phyloP scores from a whole-genome alignment of 83 land plant species.

The Thuja plicata region DNA sequence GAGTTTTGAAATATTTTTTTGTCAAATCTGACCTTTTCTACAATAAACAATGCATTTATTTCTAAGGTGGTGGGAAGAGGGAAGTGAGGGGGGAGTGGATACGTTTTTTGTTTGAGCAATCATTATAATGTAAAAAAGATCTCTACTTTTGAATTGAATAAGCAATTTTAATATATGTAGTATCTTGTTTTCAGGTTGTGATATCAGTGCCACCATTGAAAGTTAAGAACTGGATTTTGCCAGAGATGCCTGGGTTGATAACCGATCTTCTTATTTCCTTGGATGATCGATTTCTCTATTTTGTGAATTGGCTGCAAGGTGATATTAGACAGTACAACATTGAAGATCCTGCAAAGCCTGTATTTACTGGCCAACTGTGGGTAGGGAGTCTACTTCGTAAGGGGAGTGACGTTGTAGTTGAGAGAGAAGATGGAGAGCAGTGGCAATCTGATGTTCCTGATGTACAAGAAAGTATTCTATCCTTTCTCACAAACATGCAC shows the following conservation, averaged over 20 bases:
- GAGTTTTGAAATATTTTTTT: neutral
- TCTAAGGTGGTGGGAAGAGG: neutral
- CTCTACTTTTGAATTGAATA: neutral
- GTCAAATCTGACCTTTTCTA: neutral
- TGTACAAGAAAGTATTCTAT: slow-evolving; percentile 51
- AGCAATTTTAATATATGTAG: neutral
- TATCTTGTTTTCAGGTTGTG: slow-evolving; percentile 52
- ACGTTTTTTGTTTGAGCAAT: neutral
- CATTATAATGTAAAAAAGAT: neutral
- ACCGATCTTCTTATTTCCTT: slow-evolving; percentile 94
- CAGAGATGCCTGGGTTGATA: slow-evolving; percentile 96
- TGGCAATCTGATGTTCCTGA: slow-evolving; percentile 76
- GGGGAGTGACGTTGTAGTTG: slow-evolving; percentile 74
- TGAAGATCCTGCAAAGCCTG: slow-evolving; percentile 83
- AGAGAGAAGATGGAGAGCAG: slow-evolving; percentile 62
- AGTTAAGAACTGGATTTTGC: slow-evolving; percentile 94
- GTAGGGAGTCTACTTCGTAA: slow-evolving; percentile 84
- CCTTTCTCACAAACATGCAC: neutral
- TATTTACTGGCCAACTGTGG: slow-evolving; percentile 86
- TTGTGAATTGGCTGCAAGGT: slow-evolving; percentile 98
- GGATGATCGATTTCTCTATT: slow-evolving; percentile 94
- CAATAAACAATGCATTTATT: neutral
- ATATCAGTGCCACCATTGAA: slow-evolving; percentile 79
- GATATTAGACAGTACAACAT: slow-evolving; percentile 97
- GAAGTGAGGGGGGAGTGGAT: neutral